Conservation (phyloP, 345 rosid genomes). For the Combretum micranthum region DNA sequence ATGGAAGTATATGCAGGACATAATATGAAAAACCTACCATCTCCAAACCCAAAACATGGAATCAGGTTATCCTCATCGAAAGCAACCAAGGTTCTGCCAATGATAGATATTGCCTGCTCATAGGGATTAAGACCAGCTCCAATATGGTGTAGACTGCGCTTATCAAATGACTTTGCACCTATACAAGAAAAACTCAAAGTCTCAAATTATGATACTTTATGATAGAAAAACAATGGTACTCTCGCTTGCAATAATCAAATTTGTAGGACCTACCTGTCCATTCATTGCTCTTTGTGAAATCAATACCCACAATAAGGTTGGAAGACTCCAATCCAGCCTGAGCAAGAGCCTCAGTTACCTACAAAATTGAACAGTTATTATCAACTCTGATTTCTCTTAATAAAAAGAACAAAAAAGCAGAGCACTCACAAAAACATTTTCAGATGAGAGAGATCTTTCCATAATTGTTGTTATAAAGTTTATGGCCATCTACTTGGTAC, state of each 20-base stretch:
- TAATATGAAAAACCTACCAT: conserved; percentile 38
- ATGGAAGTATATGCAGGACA: background rate
- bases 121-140: conserved; percentile 71
- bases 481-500: too few relatives aligned
- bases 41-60: conserved; percentile 98
- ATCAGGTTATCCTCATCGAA: conserved; percentile 92
- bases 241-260: too few relatives aligned
- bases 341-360: conserved; percentile 89
- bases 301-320: conserved; percentile 95
- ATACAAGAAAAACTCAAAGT: conserved; percentile 13
- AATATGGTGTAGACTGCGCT: conserved; percentile 68
- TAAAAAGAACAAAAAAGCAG: background rate
- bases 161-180: conserved; percentile 73
- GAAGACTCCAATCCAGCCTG: conserved; percentile 90
- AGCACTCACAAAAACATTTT: background rate
- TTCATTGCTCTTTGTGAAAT: conserved; percentile 96
- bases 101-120: conserved; percentile 85
- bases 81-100: conserved; percentile 75
- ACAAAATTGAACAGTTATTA: conserved; percentile 7
- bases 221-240: background rate
- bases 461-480: too few relatives aligned
- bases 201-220: conserved; percentile 4
- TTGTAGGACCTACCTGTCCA: conserved; percentile 75
- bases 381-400: background rate
- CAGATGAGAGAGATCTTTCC: background rate